Base-by-base conservation (phyloP, 352 stramenopile genomes). In the Halophytophthora batemanensis region DNA sequence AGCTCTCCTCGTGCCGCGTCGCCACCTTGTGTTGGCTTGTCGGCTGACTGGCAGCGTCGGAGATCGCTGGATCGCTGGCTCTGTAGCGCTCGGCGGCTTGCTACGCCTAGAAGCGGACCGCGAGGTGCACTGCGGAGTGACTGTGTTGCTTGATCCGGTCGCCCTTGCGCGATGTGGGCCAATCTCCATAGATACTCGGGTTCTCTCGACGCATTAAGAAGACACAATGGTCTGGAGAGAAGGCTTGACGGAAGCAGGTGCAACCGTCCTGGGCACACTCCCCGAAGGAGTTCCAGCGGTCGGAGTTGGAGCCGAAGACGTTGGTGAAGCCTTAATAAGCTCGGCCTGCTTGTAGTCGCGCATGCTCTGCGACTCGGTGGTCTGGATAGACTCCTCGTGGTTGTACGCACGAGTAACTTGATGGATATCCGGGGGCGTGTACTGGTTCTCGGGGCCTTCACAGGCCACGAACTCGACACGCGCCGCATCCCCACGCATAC, bases 281-380 rank as follows among this genome's bases (percentile, higher is more conserved):
- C 2, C 6, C 38, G 38, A 23, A n/a, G 38, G 19, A 15, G 17
- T 43, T 17, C 37, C 17, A 14, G n/a, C 18, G 37, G 41, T 65
- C 19, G 55, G 59, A 1, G 59, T 63, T 23, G 51, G 49, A 8
- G 45, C 62, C 17, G 59, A 66, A 8, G 59, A 63, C 37, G 50
- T 61, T 25, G 61, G 61, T 28, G 68, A 74, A 51, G 38, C 62
- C 45, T 75, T 84, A 31, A 59, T 59, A 44, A 74, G 56, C 37
- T 69, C 67, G 28, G 66, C 66, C 33, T 62, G 63, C 48, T 91
- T 74, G 66, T 89, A 89, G 61, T 88, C 81, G 33, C 73, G 74
- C 76, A 88, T 86, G 45, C 78, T 92, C 40, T 72, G 70, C 39
- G 81, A 92, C 50, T 88, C 71, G n/a, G 82, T 86, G 51, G 79